phyloP scores from a whole-genome alignment of 2,329 filamentous ascomycete genomes.

The Sclerotinia sclerotiorum region DNA sequence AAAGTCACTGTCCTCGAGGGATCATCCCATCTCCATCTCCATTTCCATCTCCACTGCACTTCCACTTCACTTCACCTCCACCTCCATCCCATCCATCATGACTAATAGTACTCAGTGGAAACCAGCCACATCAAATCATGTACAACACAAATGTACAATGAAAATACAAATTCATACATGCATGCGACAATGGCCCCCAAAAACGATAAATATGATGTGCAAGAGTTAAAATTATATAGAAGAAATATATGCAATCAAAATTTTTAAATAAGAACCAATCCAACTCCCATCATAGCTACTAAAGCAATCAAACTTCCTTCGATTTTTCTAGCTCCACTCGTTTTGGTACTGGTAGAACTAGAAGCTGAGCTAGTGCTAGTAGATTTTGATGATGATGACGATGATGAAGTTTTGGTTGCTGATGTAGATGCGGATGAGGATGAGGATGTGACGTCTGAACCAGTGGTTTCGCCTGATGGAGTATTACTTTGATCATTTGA shows the following conservation, averaged over 20 bases:
- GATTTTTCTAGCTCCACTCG: constrained; percentile 12
- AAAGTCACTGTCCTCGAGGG: background rate
- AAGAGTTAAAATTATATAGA: constrained; percentile 5
- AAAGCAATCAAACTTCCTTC: constrained; percentile 22
- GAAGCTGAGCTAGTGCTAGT: constrained; percentile 19
- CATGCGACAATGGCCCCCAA: background rate
- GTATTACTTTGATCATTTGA: constrained; percentile 54
- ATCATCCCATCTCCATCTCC: background rate
- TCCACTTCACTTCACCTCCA: too few relatives aligned
- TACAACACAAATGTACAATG: constrained; percentile 9
- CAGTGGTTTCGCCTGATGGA: constrained; percentile 41
- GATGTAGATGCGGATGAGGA: background rate
- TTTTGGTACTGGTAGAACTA: constrained; percentile 12
- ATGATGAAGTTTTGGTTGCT: background rate
- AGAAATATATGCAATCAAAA: background rate
- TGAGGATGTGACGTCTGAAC: background rate
- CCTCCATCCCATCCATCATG: background rate
- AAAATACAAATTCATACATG: background rate
- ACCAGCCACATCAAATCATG: constrained; percentile 7
- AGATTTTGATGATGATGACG: constrained; percentile 42
- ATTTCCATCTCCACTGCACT: too few relatives aligned
- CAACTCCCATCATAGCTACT: constrained; percentile 13
- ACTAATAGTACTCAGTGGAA: constrained; percentile 9
- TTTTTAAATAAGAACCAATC: constrained; percentile 5
- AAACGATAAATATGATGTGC: constrained; percentile 11